Evolutionary conservation across 2,329 filamentous ascomycete species (phyloP).

Genomic region (Pseudogymnoascus destructans): DNA sequence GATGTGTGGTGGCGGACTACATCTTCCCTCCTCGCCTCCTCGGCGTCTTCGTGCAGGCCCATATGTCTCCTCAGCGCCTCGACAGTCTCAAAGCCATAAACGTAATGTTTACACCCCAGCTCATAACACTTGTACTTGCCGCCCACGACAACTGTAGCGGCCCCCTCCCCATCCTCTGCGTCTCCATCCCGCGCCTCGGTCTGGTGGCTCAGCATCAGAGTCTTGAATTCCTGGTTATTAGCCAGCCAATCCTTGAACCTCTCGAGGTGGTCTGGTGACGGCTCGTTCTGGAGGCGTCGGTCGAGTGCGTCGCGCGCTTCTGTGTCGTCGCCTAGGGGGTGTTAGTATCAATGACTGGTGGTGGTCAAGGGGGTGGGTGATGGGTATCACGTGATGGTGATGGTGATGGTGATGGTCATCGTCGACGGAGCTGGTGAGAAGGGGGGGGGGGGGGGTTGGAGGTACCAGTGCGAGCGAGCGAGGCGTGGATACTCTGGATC

Average conservation of each 20-base stretch:
- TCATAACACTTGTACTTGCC: not conserved
- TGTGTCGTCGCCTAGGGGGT: not conserved
- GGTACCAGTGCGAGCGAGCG: not conserved
- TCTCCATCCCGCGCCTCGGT: not conserved
- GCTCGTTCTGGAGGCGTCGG: not conserved
- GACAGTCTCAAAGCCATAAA: not conserved
- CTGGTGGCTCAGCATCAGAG: not conserved
- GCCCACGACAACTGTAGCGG: not conserved
- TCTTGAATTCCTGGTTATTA: not conserved
- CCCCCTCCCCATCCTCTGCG: not conserved
- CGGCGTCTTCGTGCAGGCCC: not conserved
- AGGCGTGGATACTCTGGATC: not conserved
- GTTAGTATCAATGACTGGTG: not conserved
- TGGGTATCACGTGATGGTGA: not conserved
- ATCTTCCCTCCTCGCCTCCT: not conserved
- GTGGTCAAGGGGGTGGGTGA: not conserved
- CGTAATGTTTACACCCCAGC: not conserved
- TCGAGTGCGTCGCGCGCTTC: not conserved
- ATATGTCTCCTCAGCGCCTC: not conserved
- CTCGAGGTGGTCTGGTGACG: not conserved
- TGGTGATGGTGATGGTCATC: not conserved
- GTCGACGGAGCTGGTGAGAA: not conserved
- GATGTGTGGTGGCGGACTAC: no score
- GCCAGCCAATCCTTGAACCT: not conserved
- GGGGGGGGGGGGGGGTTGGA: not conserved